Evolutionary conservation across 768 basidiomycete species (phyloP).

Genomic region (Pleurotus platypus): DNA sequence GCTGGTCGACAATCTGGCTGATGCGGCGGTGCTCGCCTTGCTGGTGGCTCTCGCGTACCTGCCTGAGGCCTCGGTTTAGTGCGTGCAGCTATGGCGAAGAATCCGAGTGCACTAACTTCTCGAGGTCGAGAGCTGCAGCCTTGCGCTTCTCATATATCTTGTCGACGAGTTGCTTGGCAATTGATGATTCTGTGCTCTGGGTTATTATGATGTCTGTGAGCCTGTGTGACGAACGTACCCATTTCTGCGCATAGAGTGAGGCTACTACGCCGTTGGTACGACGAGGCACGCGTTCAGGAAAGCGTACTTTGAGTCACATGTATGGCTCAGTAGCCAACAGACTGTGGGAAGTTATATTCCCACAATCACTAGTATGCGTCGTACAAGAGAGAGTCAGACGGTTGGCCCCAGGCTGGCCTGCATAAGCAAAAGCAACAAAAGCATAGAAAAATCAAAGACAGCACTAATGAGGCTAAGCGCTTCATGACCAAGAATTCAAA

Average conservation of each 20-base stretch:
- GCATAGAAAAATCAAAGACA: no score
- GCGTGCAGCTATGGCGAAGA: conserved; percentile 2
- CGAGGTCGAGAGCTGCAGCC: conserved; percentile 90
- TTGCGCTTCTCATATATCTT: conserved; percentile 98
- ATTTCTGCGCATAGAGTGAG: no score
- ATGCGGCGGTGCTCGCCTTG: conserved; percentile 82
- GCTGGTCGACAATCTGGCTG: conserved; percentile 85
- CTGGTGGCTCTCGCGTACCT: conserved; percentile 82
- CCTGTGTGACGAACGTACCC: no score
- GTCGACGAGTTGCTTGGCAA: conserved; percentile 81
- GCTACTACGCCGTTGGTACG: no score
- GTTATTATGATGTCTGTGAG: not conserved
- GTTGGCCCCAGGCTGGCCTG: no score
- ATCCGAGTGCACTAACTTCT: conserved; percentile 59
- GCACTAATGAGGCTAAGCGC: no score
- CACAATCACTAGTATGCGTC: not conserved
- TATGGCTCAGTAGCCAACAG: not conserved
- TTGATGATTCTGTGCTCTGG: conserved; percentile 53
- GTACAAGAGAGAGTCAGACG: no score
- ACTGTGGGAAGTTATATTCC: not conserved
- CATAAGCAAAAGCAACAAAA: no score
- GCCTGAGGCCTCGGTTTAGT: conserved; percentile 35
- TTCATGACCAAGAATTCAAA: no score
- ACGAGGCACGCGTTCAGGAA: no score
- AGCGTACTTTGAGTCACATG: not conserved